A percentile compares a stretch with the other conserved stretches of the same genome.
Evolutionary conservation across 2,329 filamentous ascomycete genomes (phyloP).

Genomic region (Cylindrodendrum hubeiense): DNA sequence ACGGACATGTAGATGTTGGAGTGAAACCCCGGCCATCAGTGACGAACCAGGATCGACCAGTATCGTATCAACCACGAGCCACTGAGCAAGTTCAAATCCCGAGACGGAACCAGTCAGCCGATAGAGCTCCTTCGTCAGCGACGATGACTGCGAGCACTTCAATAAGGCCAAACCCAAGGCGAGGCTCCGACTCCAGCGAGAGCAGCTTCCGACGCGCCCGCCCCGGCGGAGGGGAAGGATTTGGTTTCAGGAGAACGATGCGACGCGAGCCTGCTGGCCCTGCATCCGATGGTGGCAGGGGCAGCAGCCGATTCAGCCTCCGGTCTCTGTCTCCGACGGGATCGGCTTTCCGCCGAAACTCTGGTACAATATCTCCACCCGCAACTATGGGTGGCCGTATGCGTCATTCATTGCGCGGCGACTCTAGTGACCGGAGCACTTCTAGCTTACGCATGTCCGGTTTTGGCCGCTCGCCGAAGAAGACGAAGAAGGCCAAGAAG

Average conservation of each 20-base stretch:
- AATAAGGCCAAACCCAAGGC: constrained; percentile 55
- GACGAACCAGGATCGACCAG: constrained; percentile 39
- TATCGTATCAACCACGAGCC: constrained; percentile 46
- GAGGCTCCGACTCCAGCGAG: constrained; percentile 75
- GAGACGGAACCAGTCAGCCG: constrained; percentile 43
- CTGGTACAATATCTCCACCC: constrained; percentile 51
- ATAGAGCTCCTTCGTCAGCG: constrained; percentile 33
- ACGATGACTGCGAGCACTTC: constrained; percentile 19
- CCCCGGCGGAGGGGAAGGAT: constrained; percentile 59
- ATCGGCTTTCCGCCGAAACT: constrained; percentile 62
- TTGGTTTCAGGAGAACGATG: constrained; percentile 81
- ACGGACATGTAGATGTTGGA: constrained; percentile 20
- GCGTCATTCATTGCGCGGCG: constrained; percentile 61
- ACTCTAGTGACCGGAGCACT: constrained; percentile 51
- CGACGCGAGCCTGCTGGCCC: constrained; percentile 54
- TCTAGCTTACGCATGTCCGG: constrained; percentile 56
- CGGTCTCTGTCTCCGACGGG: constrained; percentile 77
- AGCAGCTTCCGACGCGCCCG: constrained; percentile 84
- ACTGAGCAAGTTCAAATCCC: constrained; percentile 32
- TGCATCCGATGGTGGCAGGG: constrained; percentile 45
- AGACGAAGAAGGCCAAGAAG: constrained; percentile 54
- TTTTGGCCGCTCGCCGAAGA: constrained; percentile 56
- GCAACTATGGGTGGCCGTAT: constrained; percentile 54
- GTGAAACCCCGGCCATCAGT: constrained; percentile 14
- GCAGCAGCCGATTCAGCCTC: constrained; percentile 75